Percentiles rank a stretch among this genome's conserved stretches.
phyloP scores from a whole-genome alignment of 805 yeast genomes.

The Cyberlindnera maritima region DNA sequence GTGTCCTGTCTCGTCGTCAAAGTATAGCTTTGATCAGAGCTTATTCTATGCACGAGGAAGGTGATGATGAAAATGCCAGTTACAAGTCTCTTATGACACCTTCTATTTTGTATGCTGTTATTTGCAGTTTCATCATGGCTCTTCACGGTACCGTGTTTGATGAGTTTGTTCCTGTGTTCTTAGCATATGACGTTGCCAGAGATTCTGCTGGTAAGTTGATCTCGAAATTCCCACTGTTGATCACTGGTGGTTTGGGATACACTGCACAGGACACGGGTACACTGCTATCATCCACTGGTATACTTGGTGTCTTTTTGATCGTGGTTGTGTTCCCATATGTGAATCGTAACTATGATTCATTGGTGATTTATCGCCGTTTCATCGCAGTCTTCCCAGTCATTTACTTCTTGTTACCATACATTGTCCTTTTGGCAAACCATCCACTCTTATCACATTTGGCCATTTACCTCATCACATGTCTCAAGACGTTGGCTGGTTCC shows the following conservation, averaged over 20 bases:
- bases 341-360: constrained; percentile 45
- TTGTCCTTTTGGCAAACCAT: constrained; percentile 39
- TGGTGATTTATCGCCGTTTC: constrained; percentile 41
- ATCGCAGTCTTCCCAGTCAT: constrained; percentile 42
- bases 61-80: constrained; percentile 25
- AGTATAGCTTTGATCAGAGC: constrained; percentile 32
- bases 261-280: constrained; percentile 46
- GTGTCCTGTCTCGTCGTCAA: constrained; percentile 31
- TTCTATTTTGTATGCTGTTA: constrained; percentile 33
- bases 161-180: constrained; percentile 54
- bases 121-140: constrained; percentile 41
- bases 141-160: constrained; percentile 47
- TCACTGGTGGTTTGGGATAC: constrained; percentile 53
- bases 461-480: constrained; percentile 28
- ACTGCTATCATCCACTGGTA: constrained; percentile 50
- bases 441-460: constrained; percentile 6
- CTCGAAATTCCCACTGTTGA: constrained; percentile 45
- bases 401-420: constrained; percentile 45
- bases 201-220: constrained; percentile 24
- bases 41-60: constrained; percentile 30
- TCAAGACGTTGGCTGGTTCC: constrained; percentile 41
- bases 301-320: constrained; percentile 48
- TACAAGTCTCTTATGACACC: constrained; percentile 30
- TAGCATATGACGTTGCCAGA: constrained; percentile 38
- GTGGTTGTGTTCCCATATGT: constrained; percentile 49